Base-by-base conservation (phyloP, 2,329 filamentous ascomycete species). In the Cryphonectria radicalis region DNA sequence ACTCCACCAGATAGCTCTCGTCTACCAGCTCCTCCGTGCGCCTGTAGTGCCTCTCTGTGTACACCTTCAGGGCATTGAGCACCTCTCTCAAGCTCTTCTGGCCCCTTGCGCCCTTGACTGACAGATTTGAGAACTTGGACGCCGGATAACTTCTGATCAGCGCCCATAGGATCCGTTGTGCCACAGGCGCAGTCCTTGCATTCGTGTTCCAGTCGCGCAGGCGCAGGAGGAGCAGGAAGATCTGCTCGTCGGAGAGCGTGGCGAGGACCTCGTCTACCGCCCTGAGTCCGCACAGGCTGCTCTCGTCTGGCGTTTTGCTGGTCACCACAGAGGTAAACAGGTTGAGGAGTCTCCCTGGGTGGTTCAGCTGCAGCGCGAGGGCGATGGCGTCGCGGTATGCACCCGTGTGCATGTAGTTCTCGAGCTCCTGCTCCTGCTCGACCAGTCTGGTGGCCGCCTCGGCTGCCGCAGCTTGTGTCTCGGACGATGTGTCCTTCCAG, bases 131-230 rank as follows among this genome's bases (percentile, higher is more conserved):
- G 70, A 98, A 89, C 70, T 91, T 89, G 65, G 89, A 89, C 2
- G 93, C 92, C 1, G 94, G 92, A 77, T 97, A 97, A 72, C 90
- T 92, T 74, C 90, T 90, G 67, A 97, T 90, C 10, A 99, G 79
- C 1, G 92, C 89, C 84, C 90, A 92, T 10, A 99, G 83, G 19
- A 99, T 91, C 46, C 91, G 89, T 81, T 99, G 96, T 0, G 96
- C 93, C 0, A 98, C 90, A 6, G 91, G 88, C 0, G 94, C 91
- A 4, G 94, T 97, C 73, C 93, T 88, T 0, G 94, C 94, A 76
- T 98, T 98, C 5, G 96, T 97, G 79, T 99, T 99, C 96, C 96
- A 99, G 82, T 99, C 96, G 63, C 97, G 88, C 62, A 98, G 82
- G 71, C 96, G 87, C 53, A 95, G 85, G 0, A 99, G 87, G 19